phyloP scores from a whole-genome alignment of 2,329 filamentous ascomycete species.

The Nemania diffusa region DNA sequence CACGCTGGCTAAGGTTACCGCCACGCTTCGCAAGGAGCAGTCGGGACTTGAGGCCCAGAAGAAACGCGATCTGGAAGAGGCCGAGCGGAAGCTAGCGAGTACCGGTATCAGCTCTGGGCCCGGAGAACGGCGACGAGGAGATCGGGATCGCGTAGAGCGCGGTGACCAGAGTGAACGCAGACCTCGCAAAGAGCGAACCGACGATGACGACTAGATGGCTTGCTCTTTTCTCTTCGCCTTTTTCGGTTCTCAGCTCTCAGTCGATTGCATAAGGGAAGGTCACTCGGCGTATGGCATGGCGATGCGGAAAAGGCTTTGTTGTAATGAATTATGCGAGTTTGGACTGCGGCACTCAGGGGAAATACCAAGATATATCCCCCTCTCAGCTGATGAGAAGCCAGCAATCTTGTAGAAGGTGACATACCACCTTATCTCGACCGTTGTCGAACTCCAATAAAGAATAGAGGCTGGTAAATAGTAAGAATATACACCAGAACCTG shows the following conservation, averaged over 20 bases:
- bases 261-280: constrained; percentile 44
- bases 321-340: constrained; percentile 40
- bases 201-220: constrained; percentile 64
- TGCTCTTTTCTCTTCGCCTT: constrained; percentile 39
- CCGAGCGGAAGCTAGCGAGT: constrained; percentile 72
- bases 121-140: constrained; percentile 47
- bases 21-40: constrained; percentile 83
- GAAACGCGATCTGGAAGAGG: constrained; percentile 79
- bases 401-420: constrained; percentile 30
- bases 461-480: constrained; percentile 30
- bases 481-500: constrained; percentile 30
- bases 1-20: constrained; percentile 81
- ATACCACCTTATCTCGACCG: constrained; percentile 29
- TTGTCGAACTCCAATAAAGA: constrained; percentile 24
- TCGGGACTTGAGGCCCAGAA: constrained; percentile 79
- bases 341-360: constrained; percentile 26
- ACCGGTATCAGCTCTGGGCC: constrained; percentile 52
- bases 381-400: constrained; percentile 23
- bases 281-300: constrained; percentile 46
- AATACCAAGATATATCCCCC: constrained; percentile 27
- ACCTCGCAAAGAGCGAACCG: constrained; percentile 59
- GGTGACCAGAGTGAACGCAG: constrained; percentile 47
- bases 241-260: constrained; percentile 39
- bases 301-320: constrained; percentile 41
- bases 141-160: constrained; percentile 40